phyloP scores from a whole-genome alignment of 1,139 yeast genomes.

The Geotrichum reessii region DNA sequence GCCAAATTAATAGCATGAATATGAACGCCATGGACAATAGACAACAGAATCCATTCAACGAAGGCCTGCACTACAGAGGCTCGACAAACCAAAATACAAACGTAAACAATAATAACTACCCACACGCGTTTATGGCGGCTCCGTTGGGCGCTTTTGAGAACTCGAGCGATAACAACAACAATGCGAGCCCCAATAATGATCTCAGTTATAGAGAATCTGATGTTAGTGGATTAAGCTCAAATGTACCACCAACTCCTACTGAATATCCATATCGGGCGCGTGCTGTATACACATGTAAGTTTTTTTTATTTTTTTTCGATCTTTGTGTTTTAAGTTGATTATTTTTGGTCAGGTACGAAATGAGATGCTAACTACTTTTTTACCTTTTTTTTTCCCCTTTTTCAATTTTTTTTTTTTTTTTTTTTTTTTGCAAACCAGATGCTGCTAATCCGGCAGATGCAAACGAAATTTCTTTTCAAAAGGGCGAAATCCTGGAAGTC shows the following conservation, averaged over 20 bases:
- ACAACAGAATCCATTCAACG: conserved; percentile 5
- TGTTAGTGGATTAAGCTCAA: conserved; percentile 8
- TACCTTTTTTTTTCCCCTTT: neutral
- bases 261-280: conserved; percentile 80
- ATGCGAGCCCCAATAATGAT: neutral
- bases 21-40: neutral
- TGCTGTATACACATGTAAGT: conserved; percentile 74
- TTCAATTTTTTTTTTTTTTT: neutral
- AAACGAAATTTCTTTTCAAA: conserved; percentile 83
- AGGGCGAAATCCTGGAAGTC: conserved; percentile 85
- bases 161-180: conserved; percentile 30
- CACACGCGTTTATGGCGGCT: conserved; percentile 47
- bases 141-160: conserved; percentile 58
- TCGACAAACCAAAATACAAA: neutral
- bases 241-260: conserved; percentile 31
- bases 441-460: conserved; percentile 88
- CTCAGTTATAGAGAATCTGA: conserved; percentile 4
- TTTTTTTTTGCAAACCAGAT: neutral
- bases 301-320: neutral
- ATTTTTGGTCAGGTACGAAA: neutral
- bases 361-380: neutral
- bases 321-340: neutral
- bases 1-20: neutral
- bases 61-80: conserved; percentile 1
- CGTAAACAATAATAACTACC: neutral